Percentiles rank a stretch among this genome's conserved stretches.
phyloP scores from a whole-genome alignment of 1,284 basidiomycete genomes.

The Vanrija sp. region DNA sequence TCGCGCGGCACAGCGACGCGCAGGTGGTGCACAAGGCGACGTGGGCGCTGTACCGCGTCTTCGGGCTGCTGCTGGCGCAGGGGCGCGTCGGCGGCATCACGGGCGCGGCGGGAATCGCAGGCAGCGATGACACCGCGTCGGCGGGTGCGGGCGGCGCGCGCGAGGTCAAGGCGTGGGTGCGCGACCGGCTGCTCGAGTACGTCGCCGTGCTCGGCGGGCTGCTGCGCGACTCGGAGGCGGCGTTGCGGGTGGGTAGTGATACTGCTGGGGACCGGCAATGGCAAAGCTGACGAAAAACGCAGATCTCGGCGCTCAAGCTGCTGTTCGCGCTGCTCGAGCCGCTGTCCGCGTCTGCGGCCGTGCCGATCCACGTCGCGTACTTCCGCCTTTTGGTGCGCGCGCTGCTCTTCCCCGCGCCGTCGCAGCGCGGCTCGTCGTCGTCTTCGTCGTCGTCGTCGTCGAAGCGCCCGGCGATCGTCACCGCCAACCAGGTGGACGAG shows the following conservation, averaged over 20 bases:
- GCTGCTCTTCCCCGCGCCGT: constrained; percentile 35
- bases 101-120: constrained; percentile 5
- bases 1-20: constrained; percentile 51
- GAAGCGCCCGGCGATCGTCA: background rate
- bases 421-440: constrained; percentile 45
- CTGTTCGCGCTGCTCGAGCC: constrained; percentile 76
- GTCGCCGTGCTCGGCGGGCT: constrained; percentile 64
- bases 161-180: constrained; percentile 71
- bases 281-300: constrained; percentile 3
- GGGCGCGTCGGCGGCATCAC: constrained; percentile 55
- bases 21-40: constrained; percentile 67
- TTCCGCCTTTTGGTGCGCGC: constrained; percentile 39
- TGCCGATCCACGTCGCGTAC: constrained; percentile 35
- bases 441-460: constrained; percentile 20
- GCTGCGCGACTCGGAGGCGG: constrained; percentile 67
- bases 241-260: constrained; percentile 55
- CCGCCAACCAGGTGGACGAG: constrained; percentile 33
- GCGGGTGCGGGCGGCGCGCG: constrained; percentile 53
- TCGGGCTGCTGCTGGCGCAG: constrained; percentile 62
- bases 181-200: constrained; percentile 65
- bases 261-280: background rate
- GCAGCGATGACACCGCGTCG: background rate
- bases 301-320: constrained; percentile 73
- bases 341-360: constrained; percentile 63
- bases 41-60: constrained; percentile 77